Conservation (phyloP, 2,329 filamentous ascomycete species). For the Chaetomiaceae sp. region DNA sequence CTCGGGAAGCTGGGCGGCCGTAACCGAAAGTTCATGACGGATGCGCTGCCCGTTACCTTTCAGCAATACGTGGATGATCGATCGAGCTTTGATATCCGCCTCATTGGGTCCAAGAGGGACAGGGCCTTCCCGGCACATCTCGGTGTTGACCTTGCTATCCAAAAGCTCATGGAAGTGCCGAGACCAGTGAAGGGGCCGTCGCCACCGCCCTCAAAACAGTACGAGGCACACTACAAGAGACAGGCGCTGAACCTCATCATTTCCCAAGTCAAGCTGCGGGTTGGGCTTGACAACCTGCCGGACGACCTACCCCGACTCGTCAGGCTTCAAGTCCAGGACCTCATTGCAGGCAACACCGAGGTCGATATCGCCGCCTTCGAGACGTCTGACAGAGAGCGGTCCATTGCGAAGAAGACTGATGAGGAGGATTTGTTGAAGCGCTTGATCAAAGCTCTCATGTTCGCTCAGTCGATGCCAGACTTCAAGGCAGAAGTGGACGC, state of each 20-base stretch:
- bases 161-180: conserved; percentile 75
- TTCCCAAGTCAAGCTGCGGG: conserved; percentile 81
- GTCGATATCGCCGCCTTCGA: conserved; percentile 65
- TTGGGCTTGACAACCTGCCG: conserved; percentile 80
- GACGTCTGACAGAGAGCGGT: conserved; percentile 70
- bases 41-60: conserved; percentile 76
- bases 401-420: conserved; percentile 76
- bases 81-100: conserved; percentile 78
- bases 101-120: conserved; percentile 85
- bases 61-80: conserved; percentile 81
- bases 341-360: conserved; percentile 66
- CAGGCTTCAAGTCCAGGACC: conserved; percentile 81
- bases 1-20: conserved; percentile 92
- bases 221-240: conserved; percentile 82
- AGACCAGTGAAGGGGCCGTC: conserved; percentile 49
- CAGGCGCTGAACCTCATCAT: conserved; percentile 86
- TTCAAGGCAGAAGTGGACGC: conserved; percentile 68
- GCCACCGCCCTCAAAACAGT: conserved; percentile 44
- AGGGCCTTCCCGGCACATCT: conserved; percentile 80
- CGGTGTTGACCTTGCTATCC: conserved; percentile 82
- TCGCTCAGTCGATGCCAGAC: conserved; percentile 74
- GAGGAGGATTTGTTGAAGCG: conserved; percentile 80
- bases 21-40: conserved; percentile 91
- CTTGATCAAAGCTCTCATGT: conserved; percentile 82
- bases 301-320: conserved; percentile 83